Evolutionary conservation across 2,329 filamentous ascomycete genomes (phyloP).

Genomic region (Rutstroemia sp.): DNA sequence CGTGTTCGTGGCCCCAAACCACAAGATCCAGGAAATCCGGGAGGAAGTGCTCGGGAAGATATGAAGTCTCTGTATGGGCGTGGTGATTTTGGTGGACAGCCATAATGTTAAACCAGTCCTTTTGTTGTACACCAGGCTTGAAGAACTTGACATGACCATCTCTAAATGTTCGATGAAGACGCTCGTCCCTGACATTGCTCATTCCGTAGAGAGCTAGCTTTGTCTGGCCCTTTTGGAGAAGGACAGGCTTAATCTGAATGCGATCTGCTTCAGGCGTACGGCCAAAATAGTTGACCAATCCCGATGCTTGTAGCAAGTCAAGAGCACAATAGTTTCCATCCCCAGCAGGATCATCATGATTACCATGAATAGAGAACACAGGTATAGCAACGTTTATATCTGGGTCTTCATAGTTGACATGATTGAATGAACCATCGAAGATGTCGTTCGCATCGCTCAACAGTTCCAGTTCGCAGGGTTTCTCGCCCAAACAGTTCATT

Average conservation of each 20-base stretch:
- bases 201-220: conserved; percentile 91
- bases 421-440: conserved; percentile 81
- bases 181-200: conserved; percentile 93
- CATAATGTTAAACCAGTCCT: conserved; percentile 94
- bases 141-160: conserved; percentile 94
- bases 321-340: conserved; percentile 88
- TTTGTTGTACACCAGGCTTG: conserved; percentile 67
- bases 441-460: conserved; percentile 87
- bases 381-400: conserved; percentile 97
- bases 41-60: conserved; percentile 86
- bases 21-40: conserved; percentile 88
- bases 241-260: conserved; percentile 82
- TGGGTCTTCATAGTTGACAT: conserved; percentile 96
- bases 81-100: conserved; percentile 95
- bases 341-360: conserved; percentile 96
- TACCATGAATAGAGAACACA: conserved; percentile 96
- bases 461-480: conserved; percentile 91
- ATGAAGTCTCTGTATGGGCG: conserved; percentile 85
- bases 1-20: conserved; percentile 96
- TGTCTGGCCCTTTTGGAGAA: conserved; percentile 87
- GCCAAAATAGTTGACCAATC: conserved; percentile 92
- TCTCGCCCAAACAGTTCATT: conserved; percentile 90
- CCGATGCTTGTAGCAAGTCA: conserved; percentile 84
- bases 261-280: conserved; percentile 88
- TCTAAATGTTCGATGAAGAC: conserved; percentile 86